Base-by-base conservation (phyloP, 176 grass and related monocot genomes). In the Panicum miliaceum region DNA sequence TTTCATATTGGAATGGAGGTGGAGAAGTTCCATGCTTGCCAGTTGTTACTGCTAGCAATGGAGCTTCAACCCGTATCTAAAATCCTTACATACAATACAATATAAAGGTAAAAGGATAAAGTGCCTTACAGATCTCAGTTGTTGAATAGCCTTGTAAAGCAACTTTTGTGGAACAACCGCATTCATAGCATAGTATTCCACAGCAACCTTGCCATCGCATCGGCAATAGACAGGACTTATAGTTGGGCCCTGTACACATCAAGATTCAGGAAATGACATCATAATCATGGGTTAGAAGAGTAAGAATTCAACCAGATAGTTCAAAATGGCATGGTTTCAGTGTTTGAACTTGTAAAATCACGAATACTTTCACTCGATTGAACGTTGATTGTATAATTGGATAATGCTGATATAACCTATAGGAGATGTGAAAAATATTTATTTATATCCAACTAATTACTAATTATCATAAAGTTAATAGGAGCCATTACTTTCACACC, bases 121-220 rank as follows among this genome's bases (percentile, higher is more conserved):
- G 6, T 87, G 48, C 19, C 93, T 86, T 86, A 99, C 96, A 35
- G 91, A 90, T 96, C 96, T 86, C 68, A 99, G 84, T 89, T 99
- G 93, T 77, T 92, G 93, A 80, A 99, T 88, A 50, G 96, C 92
- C 78, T 96, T 99, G 82, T 99, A 96, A 63, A 99, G 88, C 18
- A 82, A 50, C 65, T 96, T 92, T 79, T 96, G 96, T 63, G 89
- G 91, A 77, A 96, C 96, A 48, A 94, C 91, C 36, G 94, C 86
- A 81, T 90, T 95, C 68, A 99, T 96, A 9, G 93, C 93, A 71
- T 94, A 96, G 75, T 94, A 99, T 73, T 96, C 89, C 41, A 94
- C 86, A 20, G 72, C 58, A 50, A 92, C 89, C 43, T 96, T 89
- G 12, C 93, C 91, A 40, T 89, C 88, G 51, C 48, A 35, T 25